Percentiles rank a stretch among this genome's conserved stretches.
Evolutionary conservation across 2,329 filamentous ascomycete species (phyloP).

Genomic region (Alternaria alternata): DNA sequence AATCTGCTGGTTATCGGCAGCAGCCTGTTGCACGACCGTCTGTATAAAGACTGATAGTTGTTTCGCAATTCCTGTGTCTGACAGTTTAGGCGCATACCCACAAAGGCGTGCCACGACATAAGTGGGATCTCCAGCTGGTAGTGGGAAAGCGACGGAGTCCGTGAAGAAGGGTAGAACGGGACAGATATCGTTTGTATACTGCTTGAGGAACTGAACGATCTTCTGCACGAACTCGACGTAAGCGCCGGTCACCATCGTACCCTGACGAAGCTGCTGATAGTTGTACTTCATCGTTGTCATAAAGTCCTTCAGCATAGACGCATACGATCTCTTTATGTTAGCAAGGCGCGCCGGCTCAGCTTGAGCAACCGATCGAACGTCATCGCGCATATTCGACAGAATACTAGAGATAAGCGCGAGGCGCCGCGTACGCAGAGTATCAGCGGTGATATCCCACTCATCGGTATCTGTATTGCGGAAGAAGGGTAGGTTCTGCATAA

Average conservation of each 20-base stretch:
- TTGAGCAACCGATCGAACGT: conserved; percentile 49
- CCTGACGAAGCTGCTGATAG: conserved; percentile 62
- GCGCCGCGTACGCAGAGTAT: conserved; percentile 63
- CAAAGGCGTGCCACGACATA: conserved; percentile 70
- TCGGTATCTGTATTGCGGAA: conserved; percentile 48
- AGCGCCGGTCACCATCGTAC: conserved; percentile 54
- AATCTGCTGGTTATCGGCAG: conserved; percentile 63
- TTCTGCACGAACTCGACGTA: conserved; percentile 70
- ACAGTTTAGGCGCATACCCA: conserved; percentile 64
- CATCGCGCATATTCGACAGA: conserved; percentile 66
- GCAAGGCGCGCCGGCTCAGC: conserved; percentile 42
- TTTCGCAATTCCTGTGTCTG: conserved; percentile 59
- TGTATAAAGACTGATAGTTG: conserved; percentile 67
- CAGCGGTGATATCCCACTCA: conserved; percentile 58
- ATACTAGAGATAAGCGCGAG: conserved; percentile 64
- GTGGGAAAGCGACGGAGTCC: conserved; percentile 66
- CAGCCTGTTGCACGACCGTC: conserved; percentile 66
- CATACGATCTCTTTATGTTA: conserved; percentile 58
- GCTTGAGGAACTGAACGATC: conserved; percentile 66
- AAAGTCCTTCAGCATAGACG: conserved; percentile 61
- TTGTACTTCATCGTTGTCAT: conserved; percentile 70
- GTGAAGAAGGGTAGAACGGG: conserved; percentile 67
- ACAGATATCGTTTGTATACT: conserved; percentile 66
- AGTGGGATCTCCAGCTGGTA: conserved; percentile 66
- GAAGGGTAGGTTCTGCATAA: conserved; percentile 68